Base-by-base conservation (phyloP, 2,329 filamentous ascomycete species). In the Geosmithia putterillii region DNA sequence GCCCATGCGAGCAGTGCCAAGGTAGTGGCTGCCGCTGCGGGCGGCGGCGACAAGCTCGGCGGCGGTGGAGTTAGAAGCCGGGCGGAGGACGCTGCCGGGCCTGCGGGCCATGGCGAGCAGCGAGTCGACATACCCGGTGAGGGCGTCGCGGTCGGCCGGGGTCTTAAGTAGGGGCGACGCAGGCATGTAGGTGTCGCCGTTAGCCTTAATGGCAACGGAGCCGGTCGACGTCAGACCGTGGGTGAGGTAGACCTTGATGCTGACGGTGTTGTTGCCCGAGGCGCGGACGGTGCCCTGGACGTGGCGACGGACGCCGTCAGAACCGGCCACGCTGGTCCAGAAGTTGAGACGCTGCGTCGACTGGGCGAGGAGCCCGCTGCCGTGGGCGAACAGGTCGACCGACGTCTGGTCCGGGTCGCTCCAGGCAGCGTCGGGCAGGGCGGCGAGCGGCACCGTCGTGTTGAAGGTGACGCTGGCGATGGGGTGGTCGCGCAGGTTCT, bases 161-260 rank as follows among this genome's bases (percentile, higher is more conserved):
- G 54, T 66, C 45, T 60, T 62, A 43, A 60, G 54, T 47, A 51
- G 61, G 7, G 64, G 59, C 41, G 55, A 52, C 32, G 58, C 57
- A 10, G 57, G 59, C 39, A 69, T 66, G 47, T 65, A 60, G 25
- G 70, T 71, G 10, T 56, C 48, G 20, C 63, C 65, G 1, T 57
- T 50, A 18, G 59, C 51, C 19, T 60, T 65, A 25, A 70, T 64
- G 15, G 57, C 56, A 14, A 73, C 57, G 9, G 65, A 52, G 34
- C 71, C 66, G 41, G 63, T 59, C 37, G 71, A 73, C 4, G 64
- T 66, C 3, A 67, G 63, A n/a, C 69, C 67, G 36, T 72, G 69
- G 17, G 64, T 72, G 19, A 75, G 62, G 58, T 73, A 74, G 7
- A 71, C 58, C 52, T 71, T 66, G 41, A 67, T 60, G 28, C 63